Base-by-base conservation (phyloP, 2,329 filamentous ascomycete genomes). In the Curvularia sp. region DNA sequence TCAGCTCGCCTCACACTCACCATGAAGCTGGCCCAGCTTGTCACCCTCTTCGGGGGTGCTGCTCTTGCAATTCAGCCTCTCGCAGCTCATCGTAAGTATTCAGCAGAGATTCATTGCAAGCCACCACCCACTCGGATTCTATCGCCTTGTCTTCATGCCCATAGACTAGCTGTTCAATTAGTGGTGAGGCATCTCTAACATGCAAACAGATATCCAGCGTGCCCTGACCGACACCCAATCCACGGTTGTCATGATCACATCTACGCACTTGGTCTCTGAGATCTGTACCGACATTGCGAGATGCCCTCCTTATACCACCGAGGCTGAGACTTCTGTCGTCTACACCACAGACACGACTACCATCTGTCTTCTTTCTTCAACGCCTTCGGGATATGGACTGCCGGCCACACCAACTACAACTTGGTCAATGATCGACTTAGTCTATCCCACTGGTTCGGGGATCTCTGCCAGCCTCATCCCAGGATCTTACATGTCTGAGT, bases 281-380 rank as follows among this genome's bases (percentile, higher is more conserved):
- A 80, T 79, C 67, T 72, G 73, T n/a, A 63, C 76, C 19, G 68
- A 65, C 45, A 67, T 63, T 21, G 57, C 56, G 45, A 63, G 74
- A 63, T 81, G 79, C 62, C 78, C 79, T 30, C 65, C 68, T 39
- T 66, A 71, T 45, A 68, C 69, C 21, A 72, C 74, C 19, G 69
- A 73, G 8, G 67, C 76, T 48, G 62, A 77, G 59, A 82, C 80
- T 23, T 74, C 76, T 45, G 67, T 63, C 28, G 64, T 65, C 19
- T 72, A 77, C 59, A 63, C 79, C 49, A 69, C 76, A 42, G 65
- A 77, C 42, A 78, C 78, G 13, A 80, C 79, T 46, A 80, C 79
- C 25, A 67, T 80, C 66, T 81, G 79, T 61, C 75, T 78, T 28
- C 55, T 61, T 25, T 66, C 59, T 15, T 61, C 61, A 7, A 66